Conservation (phyloP, 305 asterid genomes). For the Fraxinus dipetala region DNA sequence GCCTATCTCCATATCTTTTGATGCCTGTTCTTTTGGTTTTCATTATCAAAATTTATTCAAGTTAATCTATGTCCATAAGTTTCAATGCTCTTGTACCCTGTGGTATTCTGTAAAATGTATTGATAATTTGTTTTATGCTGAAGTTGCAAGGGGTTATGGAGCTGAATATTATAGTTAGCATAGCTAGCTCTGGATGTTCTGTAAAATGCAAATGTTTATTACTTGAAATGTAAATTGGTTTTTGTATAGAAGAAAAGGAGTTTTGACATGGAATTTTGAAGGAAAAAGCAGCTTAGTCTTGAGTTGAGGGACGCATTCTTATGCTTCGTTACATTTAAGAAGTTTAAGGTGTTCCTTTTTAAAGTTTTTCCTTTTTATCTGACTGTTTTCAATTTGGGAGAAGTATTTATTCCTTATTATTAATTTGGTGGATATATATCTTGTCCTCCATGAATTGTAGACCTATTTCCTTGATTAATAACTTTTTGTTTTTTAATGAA, state of each 20-base stretch:
- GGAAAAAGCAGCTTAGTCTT: neutral
- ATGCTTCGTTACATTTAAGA: neutral
- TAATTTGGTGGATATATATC: neutral
- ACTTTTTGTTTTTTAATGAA: neutral
- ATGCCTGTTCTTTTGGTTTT: slow-evolving; percentile 17
- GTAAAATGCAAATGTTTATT: neutral
- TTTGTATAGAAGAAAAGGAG: neutral
- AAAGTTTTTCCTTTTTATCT: neutral
- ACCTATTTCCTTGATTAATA: neutral
- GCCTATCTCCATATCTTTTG: neutral
- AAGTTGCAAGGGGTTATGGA: neutral
- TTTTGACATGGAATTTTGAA: neutral
- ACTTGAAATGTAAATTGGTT: neutral
- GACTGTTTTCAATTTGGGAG: neutral
- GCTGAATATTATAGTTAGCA: neutral
- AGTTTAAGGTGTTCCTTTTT: neutral
- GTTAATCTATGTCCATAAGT: slow-evolving; percentile 7
- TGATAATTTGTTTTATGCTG: neutral
- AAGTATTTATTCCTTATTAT: neutral
- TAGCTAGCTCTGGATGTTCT: neutral
- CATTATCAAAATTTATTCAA: slow-evolving; percentile 7
- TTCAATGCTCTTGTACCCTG: slow-evolving; percentile 14
- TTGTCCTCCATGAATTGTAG: neutral
- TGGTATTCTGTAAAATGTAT: neutral
- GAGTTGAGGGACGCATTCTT: neutral